These are phyloP conservation scores for Ramularia endophylla DNA, from an alignment of 2,329 filamentous ascomycete species.

Conservation along the genomic window DNA sequence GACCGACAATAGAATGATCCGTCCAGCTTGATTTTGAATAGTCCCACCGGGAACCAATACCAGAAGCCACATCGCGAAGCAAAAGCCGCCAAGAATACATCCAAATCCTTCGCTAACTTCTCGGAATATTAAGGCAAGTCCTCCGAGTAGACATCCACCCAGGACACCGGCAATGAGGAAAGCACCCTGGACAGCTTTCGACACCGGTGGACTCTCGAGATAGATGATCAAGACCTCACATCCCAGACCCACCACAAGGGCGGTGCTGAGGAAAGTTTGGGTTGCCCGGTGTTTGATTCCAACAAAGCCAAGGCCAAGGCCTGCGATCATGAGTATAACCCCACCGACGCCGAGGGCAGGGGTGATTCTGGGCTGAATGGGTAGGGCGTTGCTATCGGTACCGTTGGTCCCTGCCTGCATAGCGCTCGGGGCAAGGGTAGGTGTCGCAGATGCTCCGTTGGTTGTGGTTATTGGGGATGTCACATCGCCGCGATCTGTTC, in stretches of 20 bases:
- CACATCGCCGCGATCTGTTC: constrained; percentile 4
- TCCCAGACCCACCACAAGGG: constrained; percentile 64
- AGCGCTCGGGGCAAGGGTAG: constrained; percentile 3
- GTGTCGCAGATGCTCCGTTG: constrained; percentile 3
- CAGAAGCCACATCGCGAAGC: constrained; percentile 84
- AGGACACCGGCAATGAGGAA: constrained; percentile 75
- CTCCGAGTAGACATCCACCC: constrained; percentile 69
- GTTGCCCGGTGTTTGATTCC: constrained; percentile 75
- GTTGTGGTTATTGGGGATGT: constrained; percentile 10
- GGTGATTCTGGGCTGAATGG: constrained; percentile 67
- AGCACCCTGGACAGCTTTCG: constrained; percentile 70
- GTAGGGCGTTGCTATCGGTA: constrained; percentile 42
- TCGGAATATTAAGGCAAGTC: constrained; percentile 67
- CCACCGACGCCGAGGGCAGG: constrained; percentile 77
- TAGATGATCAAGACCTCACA: constrained; percentile 80
- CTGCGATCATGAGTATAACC: constrained; percentile 66
- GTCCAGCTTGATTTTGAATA: constrained; percentile 55
- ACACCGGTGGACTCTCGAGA: constrained; percentile 74
- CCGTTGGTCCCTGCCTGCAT: constrained; percentile 7
- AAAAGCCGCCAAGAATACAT: constrained; percentile 82
- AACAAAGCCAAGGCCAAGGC: constrained; percentile 65
- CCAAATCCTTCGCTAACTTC: constrained; percentile 81
- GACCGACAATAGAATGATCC: constrained; percentile 67
- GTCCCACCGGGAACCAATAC: constrained; percentile 71
- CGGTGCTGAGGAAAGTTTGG: constrained; percentile 74